phyloP scores from a whole-genome alignment of 2,329 filamentous ascomycete species.

The Macrophomina tecta region DNA sequence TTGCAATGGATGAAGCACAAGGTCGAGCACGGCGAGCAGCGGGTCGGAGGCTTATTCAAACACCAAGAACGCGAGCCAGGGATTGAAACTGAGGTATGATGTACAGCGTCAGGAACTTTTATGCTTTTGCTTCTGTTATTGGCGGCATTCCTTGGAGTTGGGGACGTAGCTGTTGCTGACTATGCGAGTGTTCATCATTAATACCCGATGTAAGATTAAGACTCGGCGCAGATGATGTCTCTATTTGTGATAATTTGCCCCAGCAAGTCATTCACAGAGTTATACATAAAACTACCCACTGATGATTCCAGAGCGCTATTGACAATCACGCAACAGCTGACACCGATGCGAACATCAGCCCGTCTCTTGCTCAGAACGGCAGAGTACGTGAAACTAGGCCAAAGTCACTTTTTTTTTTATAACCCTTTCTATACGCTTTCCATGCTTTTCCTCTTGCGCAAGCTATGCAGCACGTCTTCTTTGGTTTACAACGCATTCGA shows the following conservation, averaged over 20 bases:
- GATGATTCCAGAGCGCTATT: too few species aligned
- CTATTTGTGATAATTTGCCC: too few species aligned
- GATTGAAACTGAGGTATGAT: conserved; percentile 72
- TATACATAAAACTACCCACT: too few species aligned
- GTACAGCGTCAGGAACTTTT: background rate
- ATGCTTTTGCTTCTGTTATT: background rate
- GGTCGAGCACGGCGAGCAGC: conserved; percentile 57
- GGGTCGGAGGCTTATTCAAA: conserved; percentile 57
- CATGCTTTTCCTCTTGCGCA: background rate
- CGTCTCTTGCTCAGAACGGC: too few species aligned
- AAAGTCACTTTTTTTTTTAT: background rate
- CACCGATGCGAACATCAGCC: too few species aligned
- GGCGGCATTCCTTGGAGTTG: background rate
- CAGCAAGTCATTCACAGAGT: too few species aligned
- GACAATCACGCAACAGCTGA: too few species aligned
- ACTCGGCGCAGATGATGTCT: background rate
- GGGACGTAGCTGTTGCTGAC: too few species aligned
- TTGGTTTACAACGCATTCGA: background rate
- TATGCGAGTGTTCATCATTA: background rate
- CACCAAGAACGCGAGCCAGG: conserved; percentile 64
- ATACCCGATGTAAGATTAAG: background rate
- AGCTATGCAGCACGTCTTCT: background rate
- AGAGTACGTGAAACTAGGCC: too few species aligned
- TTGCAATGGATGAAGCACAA: conserved; percentile 66
- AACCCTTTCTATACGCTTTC: conserved; percentile 8